Base-by-base conservation (phyloP, 2,329 filamentous ascomycete genomes). In the Juglanconis juglandina region DNA sequence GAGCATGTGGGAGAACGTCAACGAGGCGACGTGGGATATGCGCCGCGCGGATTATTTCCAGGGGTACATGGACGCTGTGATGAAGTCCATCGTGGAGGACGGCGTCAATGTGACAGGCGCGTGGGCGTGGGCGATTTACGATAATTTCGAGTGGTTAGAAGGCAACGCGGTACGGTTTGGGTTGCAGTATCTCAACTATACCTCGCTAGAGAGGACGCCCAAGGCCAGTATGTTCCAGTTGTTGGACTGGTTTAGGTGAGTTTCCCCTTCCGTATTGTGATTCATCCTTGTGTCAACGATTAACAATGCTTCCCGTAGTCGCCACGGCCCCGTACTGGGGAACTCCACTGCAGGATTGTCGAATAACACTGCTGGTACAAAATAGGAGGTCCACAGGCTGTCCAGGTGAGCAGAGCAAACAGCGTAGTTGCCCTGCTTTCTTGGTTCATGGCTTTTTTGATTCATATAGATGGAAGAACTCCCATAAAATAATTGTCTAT, bases 161-260 rank as follows among this genome's bases (percentile, higher is more conserved):
- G 56, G 56, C 4, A 53, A 35, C 10, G 35, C 49, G 35, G 56
- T 59, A 33, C 44, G 56, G 17, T 53, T 59, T 39, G 56, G 56
- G 10, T n/a, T 59, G 33, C 56, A 59, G 49, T 59, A 59, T 42
- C 49, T 59, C 42, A 59, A 59, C 9, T 53, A 59, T 6, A 59
- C 49, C 2, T 53, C 56, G 4, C 41, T 59, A 5, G 56, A 59
- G 42, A 49, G 56, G 10, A 42, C 42, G 1, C 56, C 56, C 8
- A 59, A 59, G 30, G 56, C 41, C 5, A 52, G 49, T 1, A 30
- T 59, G 50, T 59, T 59, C 42, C 56, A 53, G 42, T 59, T 59
- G 14, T n/a, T 59, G 33, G 52, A 53, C 14, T 59, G 56, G 56
- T 50, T 48, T 41, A 53, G 32, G 47, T 34, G 32, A 49, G 47